A percentile compares a stretch with the other conserved stretches of the same genome.
phyloP scores from a whole-genome alignment of 176 grass and related monocot species.

The Saccharum officinarum region DNA sequence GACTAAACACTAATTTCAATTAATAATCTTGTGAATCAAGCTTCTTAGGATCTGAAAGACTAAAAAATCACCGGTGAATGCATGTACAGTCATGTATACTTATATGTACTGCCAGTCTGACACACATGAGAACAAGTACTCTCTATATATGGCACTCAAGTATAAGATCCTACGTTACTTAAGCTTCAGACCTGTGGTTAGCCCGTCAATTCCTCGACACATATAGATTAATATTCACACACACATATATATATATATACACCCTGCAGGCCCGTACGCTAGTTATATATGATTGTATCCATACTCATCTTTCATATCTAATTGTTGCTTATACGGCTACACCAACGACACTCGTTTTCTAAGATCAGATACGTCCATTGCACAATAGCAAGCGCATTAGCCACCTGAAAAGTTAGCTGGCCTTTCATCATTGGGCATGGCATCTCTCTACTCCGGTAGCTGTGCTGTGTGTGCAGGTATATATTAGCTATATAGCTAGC shows the following conservation, averaged over 20 bases:
- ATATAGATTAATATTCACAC: not conserved
- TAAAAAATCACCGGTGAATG: not conserved
- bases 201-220: slow-evolving; percentile 29
- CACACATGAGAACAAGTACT: not conserved
- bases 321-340: slow-evolving; percentile 1
- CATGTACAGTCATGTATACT: slow-evolving; percentile 1
- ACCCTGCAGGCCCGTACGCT: not conserved
- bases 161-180: not conserved
- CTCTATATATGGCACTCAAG: not conserved
- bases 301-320: not conserved
- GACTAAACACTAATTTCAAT: not conserved
- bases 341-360: not conserved
- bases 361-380: not conserved
- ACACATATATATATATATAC: not conserved
- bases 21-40: not conserved
- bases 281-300: not conserved
- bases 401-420: slow-evolving; percentile 30
- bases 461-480: not conserved
- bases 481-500: not conserved
- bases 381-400: slow-evolving; percentile 18
- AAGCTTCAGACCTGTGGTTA: slow-evolving; percentile 13
- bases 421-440: slow-evolving; percentile 35
- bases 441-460: not conserved
- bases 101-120: not conserved
- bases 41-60: not conserved